Conservation (phyloP, 164 flowering plant species). For the Akebia trifoliata region DNA sequence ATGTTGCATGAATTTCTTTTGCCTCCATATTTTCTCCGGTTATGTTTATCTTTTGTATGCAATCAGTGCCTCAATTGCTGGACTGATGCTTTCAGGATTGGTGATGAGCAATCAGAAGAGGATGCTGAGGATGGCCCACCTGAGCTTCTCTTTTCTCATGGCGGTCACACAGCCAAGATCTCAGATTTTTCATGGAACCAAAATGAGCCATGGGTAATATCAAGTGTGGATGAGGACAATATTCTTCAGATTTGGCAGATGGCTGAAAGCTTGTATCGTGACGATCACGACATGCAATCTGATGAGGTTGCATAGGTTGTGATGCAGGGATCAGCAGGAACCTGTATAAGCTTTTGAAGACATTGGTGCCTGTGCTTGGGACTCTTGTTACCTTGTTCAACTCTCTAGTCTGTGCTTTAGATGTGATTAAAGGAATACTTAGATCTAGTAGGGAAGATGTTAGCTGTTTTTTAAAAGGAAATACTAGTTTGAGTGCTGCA, state of each 20-base stretch:
- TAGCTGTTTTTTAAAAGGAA: too few relatives aligned
- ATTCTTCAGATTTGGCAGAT: conserved; percentile 90
- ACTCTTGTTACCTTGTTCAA: too few relatives aligned
- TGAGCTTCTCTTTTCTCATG: conserved; percentile 89
- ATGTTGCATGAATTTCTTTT: neutral
- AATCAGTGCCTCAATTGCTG: neutral
- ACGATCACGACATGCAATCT: conserved; percentile 40
- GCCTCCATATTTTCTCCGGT: neutral
- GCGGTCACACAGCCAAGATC: conserved; percentile 87
- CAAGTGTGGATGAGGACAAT: conserved; percentile 92
- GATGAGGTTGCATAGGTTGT: conserved; percentile 12
- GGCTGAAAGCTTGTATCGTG: conserved; percentile 72
- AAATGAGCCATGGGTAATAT: conserved; percentile 74
- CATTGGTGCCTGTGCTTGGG: too few relatives aligned
- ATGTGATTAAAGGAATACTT: neutral
- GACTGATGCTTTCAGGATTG: conserved; percentile 51
- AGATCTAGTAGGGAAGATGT: neutral
- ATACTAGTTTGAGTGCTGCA: too few relatives aligned
- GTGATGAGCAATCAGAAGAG: conserved; percentile 82
- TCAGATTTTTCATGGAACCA: conserved; percentile 94
- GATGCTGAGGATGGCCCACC: conserved; percentile 97
- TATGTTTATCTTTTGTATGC: neutral
- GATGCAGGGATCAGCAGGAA: neutral
- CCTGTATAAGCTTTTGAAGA: too few relatives aligned
- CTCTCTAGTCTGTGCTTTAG: neutral